Percentiles rank a stretch among this genome's conserved stretches.
Conservation (phyloP, 371 early-diverging fungal genomes). For the Mucor piriformis region DNA sequence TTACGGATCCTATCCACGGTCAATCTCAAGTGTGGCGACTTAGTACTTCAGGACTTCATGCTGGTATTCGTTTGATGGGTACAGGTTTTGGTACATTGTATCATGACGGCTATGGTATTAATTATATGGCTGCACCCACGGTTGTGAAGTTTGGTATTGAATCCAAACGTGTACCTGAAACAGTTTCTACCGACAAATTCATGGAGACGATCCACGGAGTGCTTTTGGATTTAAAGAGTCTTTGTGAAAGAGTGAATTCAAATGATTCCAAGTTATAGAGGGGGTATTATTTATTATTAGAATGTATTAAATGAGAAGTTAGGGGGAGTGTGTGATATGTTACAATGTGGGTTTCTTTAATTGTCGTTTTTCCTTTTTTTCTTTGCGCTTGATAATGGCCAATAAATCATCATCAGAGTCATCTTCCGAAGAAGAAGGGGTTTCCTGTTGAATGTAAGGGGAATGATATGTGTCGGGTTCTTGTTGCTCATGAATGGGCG, state of each 20-base stretch:
- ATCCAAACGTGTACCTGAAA: conserved; percentile 61
- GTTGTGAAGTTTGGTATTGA: conserved; percentile 83
- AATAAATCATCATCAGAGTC: conserved; percentile 27
- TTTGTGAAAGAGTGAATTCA: conserved; percentile 43
- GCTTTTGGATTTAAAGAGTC: conserved; percentile 56
- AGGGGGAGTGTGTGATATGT: neutral
- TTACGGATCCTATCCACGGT: conserved; percentile 73
- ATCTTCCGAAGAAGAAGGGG: conserved; percentile 13
- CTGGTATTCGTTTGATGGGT: conserved; percentile 73
- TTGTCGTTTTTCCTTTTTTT: conserved; percentile 16
- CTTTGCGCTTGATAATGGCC: conserved; percentile 22
- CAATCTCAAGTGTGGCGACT: conserved; percentile 70
- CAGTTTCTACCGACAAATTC: conserved; percentile 52
- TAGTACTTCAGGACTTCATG: conserved; percentile 78
- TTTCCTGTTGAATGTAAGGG: neutral
- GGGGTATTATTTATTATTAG: neutral
- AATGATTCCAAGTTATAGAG: conserved; percentile 12
- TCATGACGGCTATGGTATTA: conserved; percentile 87
- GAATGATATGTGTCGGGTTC: neutral
- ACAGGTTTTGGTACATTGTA: conserved; percentile 80
- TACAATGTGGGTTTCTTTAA: neutral
- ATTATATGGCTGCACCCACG: conserved; percentile 75
- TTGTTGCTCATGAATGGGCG: conserved; percentile 6
- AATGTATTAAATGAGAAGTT: neutral
- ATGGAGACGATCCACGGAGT: conserved; percentile 45